A percentile compares a stretch with the other conserved stretches of the same genome.
These are phyloP conservation scores for Solanum rostratum DNA, from an alignment of 257 asterid species.

Conservation along the genomic window DNA sequence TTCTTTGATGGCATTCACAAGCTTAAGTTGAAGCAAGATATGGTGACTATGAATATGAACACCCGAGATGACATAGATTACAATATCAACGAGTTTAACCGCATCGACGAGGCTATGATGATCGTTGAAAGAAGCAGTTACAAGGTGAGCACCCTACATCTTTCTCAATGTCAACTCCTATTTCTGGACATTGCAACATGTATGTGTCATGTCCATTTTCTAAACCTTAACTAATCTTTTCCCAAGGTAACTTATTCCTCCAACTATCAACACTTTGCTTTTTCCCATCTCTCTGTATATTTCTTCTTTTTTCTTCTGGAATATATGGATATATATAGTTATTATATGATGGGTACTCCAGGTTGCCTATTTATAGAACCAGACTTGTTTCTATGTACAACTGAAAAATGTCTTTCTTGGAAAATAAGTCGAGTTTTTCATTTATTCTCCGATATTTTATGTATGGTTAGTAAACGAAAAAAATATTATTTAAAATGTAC, in stretches of 20 bases:
- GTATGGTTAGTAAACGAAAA: no score
- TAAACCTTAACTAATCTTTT: conserved; percentile 56
- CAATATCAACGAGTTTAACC: conserved; percentile 65
- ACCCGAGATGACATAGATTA: conserved; percentile 72
- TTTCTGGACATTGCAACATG: conserved; percentile 52
- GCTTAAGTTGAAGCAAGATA: conserved; percentile 55
- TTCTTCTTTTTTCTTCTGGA: background rate
- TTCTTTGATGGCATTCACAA: conserved; percentile 68
- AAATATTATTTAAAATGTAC: no score
- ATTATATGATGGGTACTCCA: background rate
- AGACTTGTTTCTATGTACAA: background rate
- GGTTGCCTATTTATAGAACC: background rate
- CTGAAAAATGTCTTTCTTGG: no score
- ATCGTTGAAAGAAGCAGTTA: conserved; percentile 57
- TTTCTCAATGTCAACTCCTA: conserved; percentile 62
- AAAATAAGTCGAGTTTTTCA: no score
- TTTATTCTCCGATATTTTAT: no score
- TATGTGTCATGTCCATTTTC: conserved; percentile 59
- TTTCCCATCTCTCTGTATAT: conserved; percentile 19
- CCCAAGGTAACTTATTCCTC: conserved; percentile 78
- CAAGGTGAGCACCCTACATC: conserved; percentile 46
- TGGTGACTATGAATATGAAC: conserved; percentile 67
- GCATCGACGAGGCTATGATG: conserved; percentile 67
- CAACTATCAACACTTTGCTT: conserved; percentile 62
- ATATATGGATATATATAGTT: background rate